Evolutionary conservation across 371 early-diverging fungal genomes (phyloP), one percentile per base, ranked within the genome.

Genomic region (Umbelopsis sp.): DNA sequence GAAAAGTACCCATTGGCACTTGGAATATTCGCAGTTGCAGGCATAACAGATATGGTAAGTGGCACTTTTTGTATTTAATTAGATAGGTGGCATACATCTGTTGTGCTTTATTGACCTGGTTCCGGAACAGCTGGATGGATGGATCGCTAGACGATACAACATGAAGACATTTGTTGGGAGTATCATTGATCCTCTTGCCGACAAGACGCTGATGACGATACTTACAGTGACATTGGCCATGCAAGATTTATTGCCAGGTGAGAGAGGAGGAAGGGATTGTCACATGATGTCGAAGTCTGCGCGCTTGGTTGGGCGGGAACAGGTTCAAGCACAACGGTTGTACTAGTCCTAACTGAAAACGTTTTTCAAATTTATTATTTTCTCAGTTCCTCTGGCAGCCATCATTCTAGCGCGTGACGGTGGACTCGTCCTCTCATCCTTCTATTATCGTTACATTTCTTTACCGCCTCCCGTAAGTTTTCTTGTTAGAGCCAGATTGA

Each of bases 131-230:
- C 72, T 96, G 45, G 99, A 99, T 80, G 99, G 99, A 29, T 95
- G 86, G 72, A 91, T 98, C 71, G 99, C 99, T 7, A 84, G 98
- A 44, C 81, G 85, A 52, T 97, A 87, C 75, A 91, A 95, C 57
- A 89, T 93, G 90, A 88, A 88, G 72, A 93, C 94, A 12, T 80
- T 92, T 41, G 80, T 97, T 20, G 99, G 99, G 6, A 93, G 94
- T 0, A 92, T 96, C 24, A 86, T 98, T 51, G 99, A 99, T 72
- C 99, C 99, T 4, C 88, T 92, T n/a, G 98, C 98, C 5, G 99
- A 99, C 80, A 99, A 99, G 77, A 87, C 91, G 3, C 76, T 99
- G 25, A 96, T 98, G 97, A 95, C 96, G 0, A 89, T 92, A 12
- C 75, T 97, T 77, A 93, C 95, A 11, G 83, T 96, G 4, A 90